phyloP scores from a whole-genome alignment of 768 basidiomycete genomes.

The Lactarius quietus region DNA sequence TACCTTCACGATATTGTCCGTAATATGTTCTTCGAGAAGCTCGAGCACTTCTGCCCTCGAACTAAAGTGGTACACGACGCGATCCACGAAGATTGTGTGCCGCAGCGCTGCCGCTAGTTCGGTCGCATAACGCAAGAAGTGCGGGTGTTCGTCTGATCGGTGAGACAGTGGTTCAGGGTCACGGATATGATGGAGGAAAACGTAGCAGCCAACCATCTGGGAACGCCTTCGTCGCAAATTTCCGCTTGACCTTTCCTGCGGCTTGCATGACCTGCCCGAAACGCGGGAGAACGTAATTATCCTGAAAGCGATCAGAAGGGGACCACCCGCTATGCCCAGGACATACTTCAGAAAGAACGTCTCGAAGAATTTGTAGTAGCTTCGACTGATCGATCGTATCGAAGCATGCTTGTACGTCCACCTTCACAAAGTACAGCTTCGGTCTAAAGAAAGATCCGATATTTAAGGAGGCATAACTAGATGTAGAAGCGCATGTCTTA shows the following conservation, averaged over 20 bases:
- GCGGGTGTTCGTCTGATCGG: slow-evolving; percentile 62
- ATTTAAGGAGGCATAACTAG: neutral
- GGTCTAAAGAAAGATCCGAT: slow-evolving; percentile 50
- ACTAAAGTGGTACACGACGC: slow-evolving; percentile 57
- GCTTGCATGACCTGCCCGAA: slow-evolving; percentile 63
- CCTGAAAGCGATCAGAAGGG: slow-evolving; percentile 40
- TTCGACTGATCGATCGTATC: slow-evolving; percentile 92
- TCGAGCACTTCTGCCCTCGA: slow-evolving; percentile 59
- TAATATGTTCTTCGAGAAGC: slow-evolving; percentile 86
- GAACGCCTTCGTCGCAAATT: slow-evolving; percentile 56
- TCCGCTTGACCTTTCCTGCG: slow-evolving; percentile 54
- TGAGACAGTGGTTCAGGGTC: neutral
- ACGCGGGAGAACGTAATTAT: slow-evolving; percentile 65
- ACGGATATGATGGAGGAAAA: neutral
- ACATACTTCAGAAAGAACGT: slow-evolving; percentile 67
- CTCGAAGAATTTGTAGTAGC: slow-evolving; percentile 69
- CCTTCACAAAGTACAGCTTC: slow-evolving; percentile 90
- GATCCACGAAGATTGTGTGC: slow-evolving; percentile 83
- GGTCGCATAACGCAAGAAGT: slow-evolving; percentile 68
- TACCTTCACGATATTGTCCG: slow-evolving; percentile 89
- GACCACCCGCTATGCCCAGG: neutral
- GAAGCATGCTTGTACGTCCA: slow-evolving; percentile 95
- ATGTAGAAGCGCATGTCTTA: slow-evolving; percentile 34
- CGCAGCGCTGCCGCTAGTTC: slow-evolving; percentile 62
- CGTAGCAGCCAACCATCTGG: slow-evolving; percentile 53